Evolutionary conservation across 2,329 filamentous ascomycete species (phyloP), one percentile per base, ranked within the genome.

Genomic region (Fusarium decemcellulare): DNA sequence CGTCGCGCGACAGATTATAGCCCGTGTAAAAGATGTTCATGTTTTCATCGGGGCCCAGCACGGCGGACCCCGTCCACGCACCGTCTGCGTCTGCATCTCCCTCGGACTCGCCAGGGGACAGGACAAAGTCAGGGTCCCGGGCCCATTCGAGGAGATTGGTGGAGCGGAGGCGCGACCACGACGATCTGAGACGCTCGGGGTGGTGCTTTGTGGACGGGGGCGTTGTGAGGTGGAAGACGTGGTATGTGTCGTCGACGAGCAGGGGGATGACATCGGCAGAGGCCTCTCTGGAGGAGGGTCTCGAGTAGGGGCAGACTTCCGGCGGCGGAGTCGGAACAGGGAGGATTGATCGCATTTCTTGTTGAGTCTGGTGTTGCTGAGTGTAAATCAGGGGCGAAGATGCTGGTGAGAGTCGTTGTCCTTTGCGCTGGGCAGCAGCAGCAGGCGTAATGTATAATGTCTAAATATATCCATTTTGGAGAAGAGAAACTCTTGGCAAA

Each of bases 21-120:
- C 79, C 79, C 10, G 79, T 80, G 66, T 80, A 80, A 59, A 80
- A 79, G 42, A 80, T 67, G 56, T 79, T 78, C 76, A 80, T 76
- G 34, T 69, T 70, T 8, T 71, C 72, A 46, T 79, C 76, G 14
- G 72, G 73, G 5, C 76, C 79, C 15, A 74, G 62, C 46, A 80
- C 70, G 2, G 77, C 78, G 12, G 72, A 75, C 7, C 79, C 78
- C 14, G 78, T 80, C 79, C 78, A 80, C 2, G 72, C 71, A 6
- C 78, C 78, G 42, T 79, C 76, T 3, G 75, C 74, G 46, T 80
- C 78, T 2, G 74, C 73, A 27, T 68, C 73, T 3, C 61, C 47
- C 5, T 37, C 30, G 8, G 67, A 57, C 0, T 66, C 63, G 14
- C 72, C 67, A 1, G 78, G 76, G 2, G 50, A 55, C 15, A 80